Evolutionary conservation across 2,329 filamentous ascomycete species (phyloP), one percentile per base, ranked within the genome.

Genomic region (Ceratocystis diversiconidia): DNA sequence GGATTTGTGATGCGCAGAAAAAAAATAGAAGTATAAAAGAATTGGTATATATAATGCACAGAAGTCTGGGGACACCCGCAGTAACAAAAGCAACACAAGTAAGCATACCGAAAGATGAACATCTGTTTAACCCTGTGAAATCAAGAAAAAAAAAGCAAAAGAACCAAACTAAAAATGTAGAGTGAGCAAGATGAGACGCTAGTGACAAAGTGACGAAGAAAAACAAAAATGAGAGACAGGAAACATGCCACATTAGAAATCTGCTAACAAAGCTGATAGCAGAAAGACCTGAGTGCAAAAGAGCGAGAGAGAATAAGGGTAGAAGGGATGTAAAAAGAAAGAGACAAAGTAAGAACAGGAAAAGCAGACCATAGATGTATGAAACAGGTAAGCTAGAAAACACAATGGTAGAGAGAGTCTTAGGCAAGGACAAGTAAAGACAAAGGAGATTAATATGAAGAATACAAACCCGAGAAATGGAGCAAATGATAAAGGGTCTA

Each of bases 211-310:
- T 28, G 50, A 55, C 36, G 52, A 63, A 22, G n/a, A 60, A 63
- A 30, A 63, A 48, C 36, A 43, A 66, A 19, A 48, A 59, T 41
- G 19, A 19, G 25, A 60, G 25, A 63, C 57, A 65, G 61, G 17
- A 41, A 62, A 25, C 48, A 52, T 52, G 48, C 48, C 48, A 52
- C 48, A 52, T 52, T 28, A 52, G 48, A 52, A 6, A 25, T 3
- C 22, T 15, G 22, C 28, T 32, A 62, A 32, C n/a, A 57, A 30
- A 10, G 50, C 44, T 7, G 12, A 63, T 8, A 59, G 25, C 28
- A 43, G 15, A 59, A 55, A 57, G 12, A 59, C 10, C 12, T 5
- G 36, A 41, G 36, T 41, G 10, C 36, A 41, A 19, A 22, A 43
- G 0, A 57, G 25, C 22, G n/a, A 10, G n/a, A 22, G 36, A 61